Base-by-base conservation (phyloP, 2,329 filamentous ascomycete species). In the Alternaria brassicae region DNA sequence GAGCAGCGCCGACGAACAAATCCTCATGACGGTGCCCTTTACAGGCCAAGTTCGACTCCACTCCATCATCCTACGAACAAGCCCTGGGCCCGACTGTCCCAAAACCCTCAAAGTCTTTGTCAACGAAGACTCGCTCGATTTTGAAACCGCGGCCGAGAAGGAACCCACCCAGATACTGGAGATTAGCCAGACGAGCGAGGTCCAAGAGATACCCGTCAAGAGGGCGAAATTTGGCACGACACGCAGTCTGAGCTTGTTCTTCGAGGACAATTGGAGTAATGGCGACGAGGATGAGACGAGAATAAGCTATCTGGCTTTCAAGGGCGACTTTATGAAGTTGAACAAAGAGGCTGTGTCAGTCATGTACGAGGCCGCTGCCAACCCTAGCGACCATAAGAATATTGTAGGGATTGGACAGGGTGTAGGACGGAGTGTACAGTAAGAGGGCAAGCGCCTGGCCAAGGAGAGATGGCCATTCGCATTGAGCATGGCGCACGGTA, bases 11-110 rank as follows among this genome's bases (percentile, higher is more conserved):
- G 95, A 98, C 76, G 93, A 97, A 81, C 93, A 99, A 81, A 79
- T 99, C n/a, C 81, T 99, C 56, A 92, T 99, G 84, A 89, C 90
- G 63, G 86, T 98, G 36, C 95, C 95, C 2, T 99, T 99, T 81
- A 93, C 93, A 1, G 93, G 91, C 47, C 93, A 97, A 79, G 88
- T 97, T 60, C 96, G 96, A 73, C 88, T 99, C 1, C 93, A 98
- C 80, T 89, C 91, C 25, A 88, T 99, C 73, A 85, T 97, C 23
- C 80, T 99, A 59, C 92, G 94, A 74, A 91, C 92, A 2, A 92
- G 91, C 1, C 83, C 87, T 40, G 87, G 88, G 7, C 76, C 82
- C 53, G 87, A 85, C 23, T 92, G 93, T 3, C 95, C 95, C 2
- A 86, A 86, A 62, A 97, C 92, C 3, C 83, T 98, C 45, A 93